phyloP scores from a whole-genome alignment of 768 basidiomycete species.

The Naematelia aurantialba region DNA sequence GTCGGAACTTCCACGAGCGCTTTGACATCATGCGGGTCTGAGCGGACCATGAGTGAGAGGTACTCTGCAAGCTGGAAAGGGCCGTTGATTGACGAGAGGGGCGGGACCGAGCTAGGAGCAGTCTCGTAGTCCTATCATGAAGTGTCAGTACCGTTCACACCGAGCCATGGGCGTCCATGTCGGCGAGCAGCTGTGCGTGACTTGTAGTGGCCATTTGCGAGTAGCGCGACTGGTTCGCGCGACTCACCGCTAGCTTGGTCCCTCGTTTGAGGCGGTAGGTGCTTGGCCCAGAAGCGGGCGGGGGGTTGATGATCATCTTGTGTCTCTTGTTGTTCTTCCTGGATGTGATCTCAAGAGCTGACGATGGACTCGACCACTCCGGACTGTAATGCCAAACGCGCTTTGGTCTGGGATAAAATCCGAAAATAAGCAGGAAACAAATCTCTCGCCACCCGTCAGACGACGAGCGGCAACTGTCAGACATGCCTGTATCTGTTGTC shows the following conservation, averaged over 20 bases:
- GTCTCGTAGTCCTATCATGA: conserved; percentile 1
- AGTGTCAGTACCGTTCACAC: too few relatives aligned
- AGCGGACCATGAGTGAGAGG: conserved; percentile 77
- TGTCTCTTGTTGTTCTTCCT: neutral
- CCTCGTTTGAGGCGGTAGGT: conserved; percentile 33
- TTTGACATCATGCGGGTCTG: conserved; percentile 83
- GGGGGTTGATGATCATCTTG: conserved; percentile 25
- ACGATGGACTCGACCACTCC: neutral
- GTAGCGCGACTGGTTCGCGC: too few relatives aligned
- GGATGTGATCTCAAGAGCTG: neutral
- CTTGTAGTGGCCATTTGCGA: too few relatives aligned
- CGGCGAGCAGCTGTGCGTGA: too few relatives aligned
- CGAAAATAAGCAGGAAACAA: conserved; percentile 4
- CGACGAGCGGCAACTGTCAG: too few relatives aligned
- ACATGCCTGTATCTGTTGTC: too few relatives aligned
- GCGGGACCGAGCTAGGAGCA: conserved; percentile 26
- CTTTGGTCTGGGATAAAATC: conserved; percentile 5
- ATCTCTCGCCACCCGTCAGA: neutral
- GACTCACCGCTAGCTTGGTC: conserved; percentile 20
- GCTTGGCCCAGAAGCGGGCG: conserved; percentile 1
- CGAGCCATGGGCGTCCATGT: too few relatives aligned
- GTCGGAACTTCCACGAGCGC: conserved; percentile 69
- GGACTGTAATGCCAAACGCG: neutral
- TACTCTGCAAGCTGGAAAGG: conserved; percentile 95
- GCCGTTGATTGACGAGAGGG: conserved; percentile 61